These are phyloP conservation scores for Neurospora sp. DNA, from an alignment of 2,329 filamentous ascomycete genomes.

Conservation along the genomic window DNA sequence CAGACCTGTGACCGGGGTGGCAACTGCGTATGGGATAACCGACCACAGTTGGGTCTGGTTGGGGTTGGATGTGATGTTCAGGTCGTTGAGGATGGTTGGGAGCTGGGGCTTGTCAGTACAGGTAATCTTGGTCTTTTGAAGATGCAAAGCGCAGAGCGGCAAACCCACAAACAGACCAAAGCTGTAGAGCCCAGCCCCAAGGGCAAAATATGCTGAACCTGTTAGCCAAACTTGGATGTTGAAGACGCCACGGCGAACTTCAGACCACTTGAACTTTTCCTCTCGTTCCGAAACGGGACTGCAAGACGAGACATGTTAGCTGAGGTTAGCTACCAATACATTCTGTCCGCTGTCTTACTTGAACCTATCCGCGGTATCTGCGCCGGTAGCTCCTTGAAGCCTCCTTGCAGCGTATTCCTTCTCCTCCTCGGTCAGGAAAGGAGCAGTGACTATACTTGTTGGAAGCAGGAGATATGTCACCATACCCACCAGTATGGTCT, in stretches of 20 bases:
- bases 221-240: slow-evolving; percentile 54
- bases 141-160: neutral
- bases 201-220: slow-evolving; percentile 50
- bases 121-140: neutral
- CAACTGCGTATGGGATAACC: slow-evolving; percentile 54
- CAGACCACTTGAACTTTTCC: slow-evolving; percentile 49
- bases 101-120: slow-evolving; percentile 27
- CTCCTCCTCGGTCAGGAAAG: slow-evolving; percentile 5
- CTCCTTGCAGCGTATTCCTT: slow-evolving; percentile 3
- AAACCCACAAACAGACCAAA: slow-evolving; percentile 52
- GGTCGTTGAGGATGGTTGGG: slow-evolving; percentile 53
- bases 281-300: slow-evolving; percentile 20
- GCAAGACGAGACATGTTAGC: neutral
- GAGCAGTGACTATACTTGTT: slow-evolving; percentile 4
- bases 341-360: slow-evolving; percentile 10
- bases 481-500: slow-evolving; percentile 43
- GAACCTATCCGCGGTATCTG: slow-evolving; percentile 26
- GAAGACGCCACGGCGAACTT: slow-evolving; percentile 51
- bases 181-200: slow-evolving; percentile 48
- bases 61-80: slow-evolving; percentile 41
- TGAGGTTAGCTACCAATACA: neutral
- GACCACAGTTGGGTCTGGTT: slow-evolving; percentile 53
- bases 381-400: neutral
- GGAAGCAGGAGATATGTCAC: slow-evolving; percentile 6
- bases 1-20: slow-evolving; percentile 41